A percentile compares a stretch with the other conserved stretches of the same genome.
Evolutionary conservation across 1,284 basidiomycete genomes (phyloP).

Genomic region (Cutaneotrichosporon sp.): DNA sequence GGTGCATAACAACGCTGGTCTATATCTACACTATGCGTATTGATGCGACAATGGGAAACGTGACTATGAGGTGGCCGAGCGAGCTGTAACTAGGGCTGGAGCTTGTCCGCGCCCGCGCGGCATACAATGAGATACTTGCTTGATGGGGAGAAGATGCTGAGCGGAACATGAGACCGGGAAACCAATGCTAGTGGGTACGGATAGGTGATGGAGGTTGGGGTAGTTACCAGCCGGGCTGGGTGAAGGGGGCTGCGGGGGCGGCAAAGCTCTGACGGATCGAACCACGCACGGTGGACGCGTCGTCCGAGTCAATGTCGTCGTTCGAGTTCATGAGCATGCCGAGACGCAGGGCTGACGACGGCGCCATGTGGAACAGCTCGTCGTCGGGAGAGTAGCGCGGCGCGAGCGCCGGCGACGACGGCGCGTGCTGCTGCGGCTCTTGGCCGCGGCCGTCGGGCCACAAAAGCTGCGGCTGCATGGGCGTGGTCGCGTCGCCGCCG

Average conservation of each 20-base stretch:
- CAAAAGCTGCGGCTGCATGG: slow-evolving; percentile 4
- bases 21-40: too few relatives aligned
- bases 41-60: too few relatives aligned
- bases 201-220: neutral
- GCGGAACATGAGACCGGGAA: too few relatives aligned
- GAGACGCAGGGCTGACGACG: slow-evolving; percentile 35
- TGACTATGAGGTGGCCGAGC: too few relatives aligned
- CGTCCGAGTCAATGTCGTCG: slow-evolving; percentile 20
- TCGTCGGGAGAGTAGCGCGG: slow-evolving; percentile 1
- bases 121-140: too few relatives aligned
- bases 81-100: too few relatives aligned
- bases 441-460: slow-evolving; percentile 7
- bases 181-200: neutral
- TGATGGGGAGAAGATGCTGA: too few relatives aligned
- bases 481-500: slow-evolving; percentile 1
- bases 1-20: too few relatives aligned
- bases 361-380: slow-evolving; percentile 17
- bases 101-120: too few relatives aligned
- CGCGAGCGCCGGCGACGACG: neutral
- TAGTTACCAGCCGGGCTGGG: slow-evolving; percentile 13
- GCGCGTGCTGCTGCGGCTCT: neutral
- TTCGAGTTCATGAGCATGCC: slow-evolving; percentile 35
- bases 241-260: slow-evolving; percentile 10
- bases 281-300: slow-evolving; percentile 14
- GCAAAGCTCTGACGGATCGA: slow-evolving; percentile 7